Base-by-base conservation (phyloP, 164 flowering plant species). In the Dillenia suffruticosa region DNA sequence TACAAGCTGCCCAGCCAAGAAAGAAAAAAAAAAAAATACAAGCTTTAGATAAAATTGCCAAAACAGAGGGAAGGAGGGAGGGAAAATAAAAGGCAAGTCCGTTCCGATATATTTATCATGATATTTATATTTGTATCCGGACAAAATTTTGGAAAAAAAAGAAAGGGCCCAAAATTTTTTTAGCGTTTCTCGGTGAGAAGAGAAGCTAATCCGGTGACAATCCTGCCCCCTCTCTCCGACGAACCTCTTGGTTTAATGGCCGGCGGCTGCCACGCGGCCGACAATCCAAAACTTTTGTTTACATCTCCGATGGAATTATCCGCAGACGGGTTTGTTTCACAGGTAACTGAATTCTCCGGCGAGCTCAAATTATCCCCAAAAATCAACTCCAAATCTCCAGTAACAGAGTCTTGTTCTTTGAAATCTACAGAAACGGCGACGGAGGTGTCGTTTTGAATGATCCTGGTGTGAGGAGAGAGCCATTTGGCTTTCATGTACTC, bases 161-260 rank as follows among this genome's bases (percentile, higher is more conserved):
- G 53, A 63, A 67, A 67, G 71, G 10, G 45, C 57, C 60, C 67
- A 64, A 70, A 74, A 69, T 46, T 67, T 76, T 54, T 61, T 77
- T 68, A 81, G 46, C 81, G 72, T 72, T 83, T 89, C 70, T 84
- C 90, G 63, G 68, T 76, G 71, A 89, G 79, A 12, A 84, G 81
- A 55, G 84, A 79, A 56, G 96, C 90, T 51, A 89, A 72, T 57
- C 96, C 96, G 63, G 96, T 78, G 24, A 87, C 90, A 15, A 78
- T 65, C 73, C 70, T 82, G 15, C 70, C 68, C 51, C 79, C 85
- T 61, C 71, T 74, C 58, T 77, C 40, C 40, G 40, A 81, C 12
- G 72, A 66, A 56, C 73, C 74, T 77, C 72, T 84, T 50, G 77
- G 80, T 59, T 74, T 81, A 13, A 82, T 48, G 76, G 80, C 89